These are phyloP conservation scores for Pistacia atlantica DNA, from an alignment of 345 rosid species.

Conservation along the genomic window DNA sequence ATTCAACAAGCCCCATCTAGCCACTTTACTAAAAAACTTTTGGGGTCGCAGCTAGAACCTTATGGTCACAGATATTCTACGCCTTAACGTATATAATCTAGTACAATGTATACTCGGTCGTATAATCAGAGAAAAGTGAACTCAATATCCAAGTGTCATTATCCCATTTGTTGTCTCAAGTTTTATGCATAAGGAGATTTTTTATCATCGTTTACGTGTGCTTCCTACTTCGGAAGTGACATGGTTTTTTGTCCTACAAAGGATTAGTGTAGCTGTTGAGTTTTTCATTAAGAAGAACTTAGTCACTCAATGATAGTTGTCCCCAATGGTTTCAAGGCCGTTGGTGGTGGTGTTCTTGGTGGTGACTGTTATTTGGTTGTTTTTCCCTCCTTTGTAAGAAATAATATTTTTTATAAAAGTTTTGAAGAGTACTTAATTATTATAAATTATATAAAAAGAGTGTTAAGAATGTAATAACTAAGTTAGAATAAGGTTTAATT, in stretches of 20 bases:
- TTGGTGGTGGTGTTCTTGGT: slow-evolving; percentile 31
- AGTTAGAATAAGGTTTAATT: too few relatives aligned
- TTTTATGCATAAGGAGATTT: slow-evolving; percentile 60
- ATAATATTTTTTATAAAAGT: too few relatives aligned
- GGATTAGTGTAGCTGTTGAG: slow-evolving; percentile 1
- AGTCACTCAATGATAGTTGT: slow-evolving; percentile 18
- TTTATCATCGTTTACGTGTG: slow-evolving; percentile 39
- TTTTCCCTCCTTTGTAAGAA: too few relatives aligned
- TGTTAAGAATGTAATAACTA: too few relatives aligned
- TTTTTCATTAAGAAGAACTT: background rate
- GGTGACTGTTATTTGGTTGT: too few relatives aligned
- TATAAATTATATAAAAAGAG: too few relatives aligned
- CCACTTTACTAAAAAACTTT: slow-evolving; percentile 79
- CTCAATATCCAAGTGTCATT: slow-evolving; percentile 33
- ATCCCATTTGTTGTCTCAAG: slow-evolving; percentile 1
- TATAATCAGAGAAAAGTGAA: slow-evolving; percentile 26
- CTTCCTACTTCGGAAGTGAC: slow-evolving; percentile 78
- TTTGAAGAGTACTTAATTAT: too few relatives aligned
- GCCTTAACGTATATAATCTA: slow-evolving; percentile 55
- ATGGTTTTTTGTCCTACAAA: slow-evolving; percentile 63
- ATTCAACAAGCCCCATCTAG: slow-evolving; percentile 59
- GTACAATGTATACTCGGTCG: slow-evolving; percentile 12
- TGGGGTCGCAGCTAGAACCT: slow-evolving; percentile 87
- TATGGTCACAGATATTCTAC: slow-evolving; percentile 53
- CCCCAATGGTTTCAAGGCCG: slow-evolving; percentile 19